Conservation (phyloP, 352 stramenopile genomes). For the Pseudoperonospora humuli region DNA sequence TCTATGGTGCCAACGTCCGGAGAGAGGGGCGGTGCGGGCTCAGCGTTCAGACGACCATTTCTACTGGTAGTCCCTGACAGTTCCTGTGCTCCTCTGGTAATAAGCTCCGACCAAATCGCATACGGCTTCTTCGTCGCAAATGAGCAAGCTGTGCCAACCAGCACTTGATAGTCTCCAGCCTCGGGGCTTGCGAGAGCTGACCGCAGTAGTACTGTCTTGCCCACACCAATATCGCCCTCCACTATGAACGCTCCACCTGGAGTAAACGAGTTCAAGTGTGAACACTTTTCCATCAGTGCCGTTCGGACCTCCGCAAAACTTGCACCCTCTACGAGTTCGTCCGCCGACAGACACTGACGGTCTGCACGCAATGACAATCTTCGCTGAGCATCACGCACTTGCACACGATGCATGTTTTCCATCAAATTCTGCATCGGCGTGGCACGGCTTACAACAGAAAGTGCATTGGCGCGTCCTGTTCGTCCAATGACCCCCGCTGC, state of each 20-base stretch:
- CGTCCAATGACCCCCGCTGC: slow-evolving; percentile 21
- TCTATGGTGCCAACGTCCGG: slow-evolving; percentile 8
- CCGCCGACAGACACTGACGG: slow-evolving; percentile 28
- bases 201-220: slow-evolving; percentile 74
- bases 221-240: slow-evolving; percentile 77
- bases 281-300: slow-evolving; percentile 57
- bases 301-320: slow-evolving; percentile 42
- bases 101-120: slow-evolving; percentile 71
- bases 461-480: slow-evolving; percentile 11
- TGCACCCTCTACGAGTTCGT: slow-evolving; percentile 58
- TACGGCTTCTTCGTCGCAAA: slow-evolving; percentile 75
- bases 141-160: slow-evolving; percentile 62
- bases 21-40: slow-evolving; percentile 20
- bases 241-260: slow-evolving; percentile 66
- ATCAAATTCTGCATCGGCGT: slow-evolving; percentile 69
- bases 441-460: slow-evolving; percentile 23
- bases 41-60: neutral
- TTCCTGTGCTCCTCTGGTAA: slow-evolving; percentile 55
- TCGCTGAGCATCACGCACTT: slow-evolving; percentile 72
- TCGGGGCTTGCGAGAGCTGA: slow-evolving; percentile 45
- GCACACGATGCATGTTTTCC: slow-evolving; percentile 82
- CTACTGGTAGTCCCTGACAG: neutral
- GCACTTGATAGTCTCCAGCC: slow-evolving; percentile 42
- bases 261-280: slow-evolving; percentile 51
- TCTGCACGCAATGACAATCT: slow-evolving; percentile 49